Evolutionary conservation across 1,284 basidiomycete species (phyloP), one percentile per base, ranked within the genome.

Genomic region (Boletus hoseneyae): DNA sequence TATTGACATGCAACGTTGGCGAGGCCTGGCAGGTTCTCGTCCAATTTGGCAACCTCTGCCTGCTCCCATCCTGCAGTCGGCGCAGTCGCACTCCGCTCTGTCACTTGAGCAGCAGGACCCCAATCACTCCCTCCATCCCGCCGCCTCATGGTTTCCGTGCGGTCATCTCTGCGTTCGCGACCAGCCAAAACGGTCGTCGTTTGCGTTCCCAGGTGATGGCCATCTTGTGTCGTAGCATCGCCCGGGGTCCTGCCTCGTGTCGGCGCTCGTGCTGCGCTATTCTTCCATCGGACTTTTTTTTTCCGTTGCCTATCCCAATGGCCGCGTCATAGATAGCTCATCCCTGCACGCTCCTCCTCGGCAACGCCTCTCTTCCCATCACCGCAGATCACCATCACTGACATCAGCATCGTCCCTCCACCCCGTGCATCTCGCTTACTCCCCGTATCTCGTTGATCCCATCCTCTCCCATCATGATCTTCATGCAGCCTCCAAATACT

Each of bases 241-340:
- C 6, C 23, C 38, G 61, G 64, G 62, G 61, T 65, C 61, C 35
- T 52, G 65, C 62, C 62, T 63, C 62, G 65, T 63, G 62, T 67
- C 63, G 61, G 64, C 63, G 63, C 62, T 61, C 48, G 42, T 49
- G 45, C 48, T 47, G 39, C 57, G 57, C 55, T 52, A 42, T 53
- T 57, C 45, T 47, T 47, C 54, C 45, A 43, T 39, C 48, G 56
- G 48, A 25, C 47, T 19, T 46, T 45, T 40, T 45, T 40, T 29
- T 16, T n/a, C 34, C 34, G 34, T 35, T 35, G 34, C 39, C 38
- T 29, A 43, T 36, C 40, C 23, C 25, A 37, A 36, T 36, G n/a
- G 33, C 34, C 51, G 41, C 52, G 45, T 53, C 52, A 53, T 53
- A 48, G 52, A 53, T 53, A 40, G 23, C 23, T 25, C 23, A 25